A percentile compares a stretch with the other conserved stretches of the same genome.
Evolutionary conservation across 352 stramenopile species (phyloP).

Genomic region (Pythium phragmiticola): DNA sequence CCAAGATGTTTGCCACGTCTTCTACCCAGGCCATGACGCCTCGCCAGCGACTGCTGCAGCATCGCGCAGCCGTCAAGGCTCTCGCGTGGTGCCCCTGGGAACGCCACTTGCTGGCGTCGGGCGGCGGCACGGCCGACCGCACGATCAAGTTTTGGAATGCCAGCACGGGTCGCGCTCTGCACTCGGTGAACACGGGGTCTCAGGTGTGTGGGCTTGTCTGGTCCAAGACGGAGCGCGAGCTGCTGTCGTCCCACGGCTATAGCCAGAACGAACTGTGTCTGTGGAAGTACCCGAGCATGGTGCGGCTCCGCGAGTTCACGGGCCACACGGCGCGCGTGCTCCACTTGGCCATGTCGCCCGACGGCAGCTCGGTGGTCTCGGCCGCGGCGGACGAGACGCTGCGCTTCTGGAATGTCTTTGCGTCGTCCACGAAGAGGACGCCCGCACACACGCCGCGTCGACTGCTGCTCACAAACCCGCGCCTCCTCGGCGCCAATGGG

Average conservation of each 20-base stretch:
- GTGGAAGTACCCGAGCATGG: constrained; percentile 96
- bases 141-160: constrained; percentile 98
- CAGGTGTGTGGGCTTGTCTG: constrained; percentile 94
- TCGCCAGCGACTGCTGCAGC: constrained; percentile 75
- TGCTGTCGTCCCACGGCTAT: constrained; percentile 96
- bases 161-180: constrained; percentile 73
- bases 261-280: constrained; percentile 93
- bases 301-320: constrained; percentile 91
- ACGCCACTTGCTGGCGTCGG: constrained; percentile 91
- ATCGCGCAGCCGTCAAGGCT: constrained; percentile 95
- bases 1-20: constrained; percentile 28
- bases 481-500: neutral
- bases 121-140: constrained; percentile 93
- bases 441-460: constrained; percentile 6
- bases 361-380: constrained; percentile 91
- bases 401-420: constrained; percentile 95
- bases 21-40: constrained; percentile 14
- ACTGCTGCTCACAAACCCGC: constrained; percentile 16
- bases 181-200: constrained; percentile 93
- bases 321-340: constrained; percentile 93
- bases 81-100: constrained; percentile 97
- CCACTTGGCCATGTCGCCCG: constrained; percentile 90
- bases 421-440: constrained; percentile 14
- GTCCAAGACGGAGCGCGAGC: constrained; percentile 82
- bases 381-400: constrained; percentile 96